phyloP scores from a whole-genome alignment of 108 stramenopile genomes.

The Aureococcus anophagefferens region DNA sequence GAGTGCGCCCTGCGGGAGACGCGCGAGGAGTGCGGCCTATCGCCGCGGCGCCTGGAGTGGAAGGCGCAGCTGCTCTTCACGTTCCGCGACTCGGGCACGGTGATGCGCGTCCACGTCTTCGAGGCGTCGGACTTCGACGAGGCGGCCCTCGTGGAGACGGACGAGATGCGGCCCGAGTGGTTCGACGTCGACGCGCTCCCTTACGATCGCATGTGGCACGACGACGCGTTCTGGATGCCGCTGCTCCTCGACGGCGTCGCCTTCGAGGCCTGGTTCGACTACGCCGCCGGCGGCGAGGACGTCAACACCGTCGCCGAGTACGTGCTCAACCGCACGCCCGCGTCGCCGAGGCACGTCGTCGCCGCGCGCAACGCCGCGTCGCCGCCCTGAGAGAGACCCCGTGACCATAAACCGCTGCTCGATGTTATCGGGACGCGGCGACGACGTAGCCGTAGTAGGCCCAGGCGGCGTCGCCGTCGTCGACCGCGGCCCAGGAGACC shows the following conservation, averaged over 20 bases:
- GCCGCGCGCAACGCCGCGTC: no score
- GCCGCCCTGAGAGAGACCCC: no score
- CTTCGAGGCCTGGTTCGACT: conserved; percentile 1
- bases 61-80: conserved; percentile 18
- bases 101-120: conserved; percentile 30
- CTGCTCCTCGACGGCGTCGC: not conserved
- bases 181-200: conserved; percentile 16
- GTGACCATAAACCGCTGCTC: no score
- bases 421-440: no score
- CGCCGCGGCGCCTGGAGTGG: not conserved
- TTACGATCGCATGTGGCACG: conserved; percentile 28
- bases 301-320: not conserved
- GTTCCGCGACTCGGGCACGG: conserved; percentile 6
- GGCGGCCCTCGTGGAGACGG: conserved; percentile 18
- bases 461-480: no score
- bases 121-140: conserved; percentile 4
- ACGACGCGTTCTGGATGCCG: conserved; percentile 22
- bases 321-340: not conserved
- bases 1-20: conserved; percentile 24
- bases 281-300: not conserved
- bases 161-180: conserved; percentile 35
- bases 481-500: no score
- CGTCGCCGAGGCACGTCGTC: not conserved
- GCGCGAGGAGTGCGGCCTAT: conserved; percentile 20
- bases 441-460: no score